These are phyloP conservation scores for Haplographium delicatum DNA, from an alignment of 495 filamentous ascomycete genomes.

Conservation along the genomic window DNA sequence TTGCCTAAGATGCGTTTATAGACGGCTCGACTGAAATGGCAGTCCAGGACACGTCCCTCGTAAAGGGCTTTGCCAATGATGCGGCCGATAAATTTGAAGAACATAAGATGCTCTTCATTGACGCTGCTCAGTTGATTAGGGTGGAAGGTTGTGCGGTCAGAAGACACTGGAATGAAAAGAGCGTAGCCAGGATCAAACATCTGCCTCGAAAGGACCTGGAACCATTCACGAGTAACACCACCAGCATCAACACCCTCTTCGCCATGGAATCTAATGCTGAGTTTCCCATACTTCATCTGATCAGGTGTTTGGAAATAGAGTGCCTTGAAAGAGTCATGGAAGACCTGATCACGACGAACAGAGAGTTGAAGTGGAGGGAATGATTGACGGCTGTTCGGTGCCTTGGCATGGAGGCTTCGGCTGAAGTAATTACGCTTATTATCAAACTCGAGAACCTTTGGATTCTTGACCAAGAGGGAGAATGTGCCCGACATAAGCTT, in stretches of 20 bases:
- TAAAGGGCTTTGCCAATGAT: slow-evolving; percentile 99
- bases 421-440: slow-evolving; percentile 99
- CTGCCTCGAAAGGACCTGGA: slow-evolving; percentile 92
- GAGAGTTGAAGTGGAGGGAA: slow-evolving; percentile 76
- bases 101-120: slow-evolving; percentile 93
- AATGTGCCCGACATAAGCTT: slow-evolving; percentile 98
- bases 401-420: slow-evolving; percentile 78
- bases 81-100: slow-evolving; percentile 99
- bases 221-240: slow-evolving; percentile 98
- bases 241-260: slow-evolving; percentile 98
- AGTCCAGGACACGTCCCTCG: slow-evolving; percentile 92
- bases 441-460: slow-evolving; percentile 97
- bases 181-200: slow-evolving; percentile 99
- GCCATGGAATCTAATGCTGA: slow-evolving; percentile 94
- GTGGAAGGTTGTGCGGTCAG: slow-evolving; percentile 98
- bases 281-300: slow-evolving; percentile 96
- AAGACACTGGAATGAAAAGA: slow-evolving; percentile 90
- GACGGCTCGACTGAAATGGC: slow-evolving; percentile 97
- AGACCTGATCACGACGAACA: slow-evolving; percentile 91
- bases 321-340: slow-evolving; percentile 96
- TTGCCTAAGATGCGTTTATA: slow-evolving; percentile 97
- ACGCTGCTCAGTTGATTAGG: slow-evolving; percentile 88
- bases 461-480: slow-evolving; percentile 92
- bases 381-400: slow-evolving; percentile 47
- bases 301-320: slow-evolving; percentile 91